A percentile compares a stretch with the other conserved stretches of the same genome.
Evolutionary conservation across 1,284 basidiomycete species (phyloP).

Genomic region (Chalciporus sp.): DNA sequence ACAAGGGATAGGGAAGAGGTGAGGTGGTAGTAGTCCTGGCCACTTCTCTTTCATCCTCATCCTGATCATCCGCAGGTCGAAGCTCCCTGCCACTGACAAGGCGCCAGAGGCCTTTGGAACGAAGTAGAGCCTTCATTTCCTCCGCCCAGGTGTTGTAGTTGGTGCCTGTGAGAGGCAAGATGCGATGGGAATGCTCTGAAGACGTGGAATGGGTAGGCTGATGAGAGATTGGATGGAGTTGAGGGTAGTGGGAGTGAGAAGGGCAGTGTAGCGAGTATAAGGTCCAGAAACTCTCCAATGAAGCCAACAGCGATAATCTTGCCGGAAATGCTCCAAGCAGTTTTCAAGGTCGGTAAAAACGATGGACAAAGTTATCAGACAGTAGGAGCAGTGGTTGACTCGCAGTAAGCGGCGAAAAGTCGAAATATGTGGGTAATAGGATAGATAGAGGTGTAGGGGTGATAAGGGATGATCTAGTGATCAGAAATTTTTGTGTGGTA

Average conservation of each 20-base stretch:
- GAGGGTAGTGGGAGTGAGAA: not conserved
- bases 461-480: too few relatives aligned
- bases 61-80: not conserved
- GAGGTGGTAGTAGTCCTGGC: not conserved
- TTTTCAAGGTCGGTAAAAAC: not conserved
- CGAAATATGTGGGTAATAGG: too few relatives aligned
- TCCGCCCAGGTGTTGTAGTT: conserved; percentile 4
- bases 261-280: not conserved
- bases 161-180: not conserved
- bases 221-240: not conserved
- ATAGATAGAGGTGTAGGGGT: too few relatives aligned
- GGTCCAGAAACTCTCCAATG: not conserved
- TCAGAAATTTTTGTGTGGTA: too few relatives aligned
- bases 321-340: not conserved
- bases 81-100: conserved; percentile 1
- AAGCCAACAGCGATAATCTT: not conserved
- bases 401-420: too few relatives aligned
- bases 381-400: too few relatives aligned
- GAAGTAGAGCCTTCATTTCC: conserved; percentile 4
- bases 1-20: not conserved
- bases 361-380: too few relatives aligned
- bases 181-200: not conserved
- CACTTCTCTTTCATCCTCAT: not conserved
- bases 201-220: not conserved
- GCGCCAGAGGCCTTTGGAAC: conserved; percentile 3